Base-by-base conservation (phyloP, 139 green algal genomes). In the Micractinium conductrix region DNA sequence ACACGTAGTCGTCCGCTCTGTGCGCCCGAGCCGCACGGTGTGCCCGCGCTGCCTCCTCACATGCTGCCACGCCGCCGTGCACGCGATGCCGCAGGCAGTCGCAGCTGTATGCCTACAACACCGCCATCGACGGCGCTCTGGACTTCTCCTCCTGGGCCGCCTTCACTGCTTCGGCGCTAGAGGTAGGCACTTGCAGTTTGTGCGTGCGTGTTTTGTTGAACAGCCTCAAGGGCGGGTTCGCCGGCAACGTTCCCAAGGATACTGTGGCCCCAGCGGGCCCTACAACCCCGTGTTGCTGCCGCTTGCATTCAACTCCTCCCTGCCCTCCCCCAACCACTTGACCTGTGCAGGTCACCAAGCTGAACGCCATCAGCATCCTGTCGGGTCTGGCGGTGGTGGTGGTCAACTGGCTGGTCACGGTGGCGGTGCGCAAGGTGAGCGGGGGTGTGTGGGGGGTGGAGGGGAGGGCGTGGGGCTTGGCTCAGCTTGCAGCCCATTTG, bases 391-490 rank as follows among this genome's bases (percentile, higher is more conserved):
- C 78, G 40, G 78, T 90, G 45, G 86, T 90, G 28, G n/a, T 74
- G 50, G 69, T 90, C 68, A 90, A 90, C 76, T 80, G 53, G 43
- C 58, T 62, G 82, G 79, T 90, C 71, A 88, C 83, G 1, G 2
- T 86, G 60, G 86, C 83, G 30, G 86, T 89, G 37, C 58, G 62
- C 21, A 42, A 76, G 74, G 83, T 83, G 74, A 28, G 60, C 26
- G 2, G 1, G 37, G 48, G 14, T 58, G 12, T 58, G 48, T 58
- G 48, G 17, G 33, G 48, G 48, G 10, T 12, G 48, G 3, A 1
- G 38, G 9, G 69, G 38, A 6, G 17, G 40, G 37, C 67, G 35
- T 14, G 12, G 30, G 30, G 30, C 6, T 10, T 40, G 6, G 63
- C 30, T 71, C 19, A 7, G 33, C n/a, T n/a, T n/a, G n/a, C n/a